Base-by-base conservation (phyloP, 129 eudicot genomes). In the Flaveria brownii region DNA sequence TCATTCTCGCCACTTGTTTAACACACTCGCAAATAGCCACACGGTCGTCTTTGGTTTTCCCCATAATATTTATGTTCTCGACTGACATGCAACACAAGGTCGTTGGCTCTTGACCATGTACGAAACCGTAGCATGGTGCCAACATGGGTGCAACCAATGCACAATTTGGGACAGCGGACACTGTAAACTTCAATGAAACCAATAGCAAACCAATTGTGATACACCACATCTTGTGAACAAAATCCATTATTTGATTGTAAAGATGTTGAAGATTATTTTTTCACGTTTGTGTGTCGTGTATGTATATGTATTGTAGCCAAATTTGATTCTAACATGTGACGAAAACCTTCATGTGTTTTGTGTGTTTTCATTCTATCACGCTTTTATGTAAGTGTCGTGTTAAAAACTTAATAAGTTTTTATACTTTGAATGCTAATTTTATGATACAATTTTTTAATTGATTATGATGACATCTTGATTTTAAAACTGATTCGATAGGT, bases 21-120 rank as follows among this genome's bases (percentile, higher is more conserved):
- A 63, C 59, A 65, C 83, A 79, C n/a, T 72, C 68, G 74, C 83
- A 79, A 1, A 79, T 72, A 72, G 74, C 68, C 55, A 72, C 74
- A 49, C 83, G 83, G 13, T 79, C 83, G 8, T 71, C 66, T 49
- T 79, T 79, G 0, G 74, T 72, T 72, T 72, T 64, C 60, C 47
- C 78, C 60, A 79, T 62, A 2, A 16, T 28, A 22, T 72, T 72
- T 9, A 79, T 43, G 49, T 67, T 73, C 78, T 64, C 57, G 9
- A 66, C 66, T 0, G 78, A 43, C 3, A 52, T 16, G 68, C 83
- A 79, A 73, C 83, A 79, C 25, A 41, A 20, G 5, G 26, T 65
- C 0, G 83, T 50, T 50, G 83, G 83, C 36, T 79, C 78, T 22
- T 64, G 56, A 26, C 83, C 83, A 10, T 23, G 42, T 54, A 72